These are phyloP conservation scores for Colletotrichum filicis DNA, from an alignment of 2,329 filamentous ascomycete genomes.

Conservation along the genomic window DNA sequence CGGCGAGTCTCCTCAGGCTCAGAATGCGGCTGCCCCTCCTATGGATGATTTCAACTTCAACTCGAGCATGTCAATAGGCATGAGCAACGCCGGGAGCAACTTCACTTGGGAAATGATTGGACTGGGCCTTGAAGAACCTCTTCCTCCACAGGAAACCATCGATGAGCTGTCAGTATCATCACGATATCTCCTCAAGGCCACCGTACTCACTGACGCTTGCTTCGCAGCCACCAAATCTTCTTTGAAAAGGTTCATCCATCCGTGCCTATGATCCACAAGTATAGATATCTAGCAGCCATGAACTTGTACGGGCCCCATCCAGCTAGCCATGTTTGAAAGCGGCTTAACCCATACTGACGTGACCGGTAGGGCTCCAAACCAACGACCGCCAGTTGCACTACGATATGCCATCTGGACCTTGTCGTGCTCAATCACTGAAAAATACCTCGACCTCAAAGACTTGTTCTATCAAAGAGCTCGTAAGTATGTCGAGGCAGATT, in stretches of 20 bases:
- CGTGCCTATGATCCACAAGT: conserved; percentile 88
- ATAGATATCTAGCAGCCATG: conserved; percentile 88
- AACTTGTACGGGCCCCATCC: conserved; percentile 68
- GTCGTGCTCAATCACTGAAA: conserved; percentile 86
- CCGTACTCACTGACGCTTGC: conserved; percentile 12
- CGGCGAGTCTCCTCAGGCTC: conserved; percentile 62
- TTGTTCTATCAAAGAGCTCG: conserved; percentile 90
- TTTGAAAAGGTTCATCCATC: conserved; percentile 92
- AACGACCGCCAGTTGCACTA: conserved; percentile 87
- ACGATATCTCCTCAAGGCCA: background rate
- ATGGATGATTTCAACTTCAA: conserved; percentile 71
- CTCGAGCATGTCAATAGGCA: conserved; percentile 58
- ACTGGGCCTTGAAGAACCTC: conserved; percentile 67
- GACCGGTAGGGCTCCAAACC: conserved; percentile 72
- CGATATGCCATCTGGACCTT: conserved; percentile 97
- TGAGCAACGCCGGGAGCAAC: conserved; percentile 62
- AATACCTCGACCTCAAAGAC: conserved; percentile 81
- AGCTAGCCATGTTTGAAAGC: background rate
- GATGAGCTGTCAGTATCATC: conserved; percentile 77
- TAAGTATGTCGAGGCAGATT: conserved; percentile 90
- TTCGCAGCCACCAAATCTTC: conserved; percentile 78
- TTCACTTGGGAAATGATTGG: conserved; percentile 85
- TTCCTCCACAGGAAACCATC: conserved; percentile 71
- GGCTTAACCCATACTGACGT: conserved; percentile 7
- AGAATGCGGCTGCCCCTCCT: conserved; percentile 34